Percentiles rank a stretch among this genome's conserved stretches.
Conservation (phyloP, 2,329 filamentous ascomycete genomes). For the Alternaria dauci region DNA sequence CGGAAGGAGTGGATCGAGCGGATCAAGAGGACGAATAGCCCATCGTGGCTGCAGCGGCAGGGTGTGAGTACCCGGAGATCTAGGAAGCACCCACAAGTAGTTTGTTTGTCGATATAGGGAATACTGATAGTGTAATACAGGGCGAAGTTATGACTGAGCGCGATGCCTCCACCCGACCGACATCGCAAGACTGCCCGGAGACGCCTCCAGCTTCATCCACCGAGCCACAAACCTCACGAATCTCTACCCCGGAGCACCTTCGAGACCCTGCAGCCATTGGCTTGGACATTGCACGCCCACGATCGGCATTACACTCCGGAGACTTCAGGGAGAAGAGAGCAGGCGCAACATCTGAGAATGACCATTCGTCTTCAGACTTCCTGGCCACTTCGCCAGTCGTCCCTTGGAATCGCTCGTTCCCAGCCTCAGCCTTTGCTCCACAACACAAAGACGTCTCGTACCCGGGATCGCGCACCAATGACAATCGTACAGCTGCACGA, state of each 20-base stretch:
- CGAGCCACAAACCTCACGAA: constrained; percentile 48
- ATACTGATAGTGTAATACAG: constrained; percentile 32
- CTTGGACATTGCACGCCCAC: constrained; percentile 77
- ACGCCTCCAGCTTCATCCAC: constrained; percentile 48
- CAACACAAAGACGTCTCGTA: constrained; percentile 26
- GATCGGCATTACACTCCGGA: constrained; percentile 73
- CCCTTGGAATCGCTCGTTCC: constrained; percentile 64
- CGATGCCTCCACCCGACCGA: constrained; percentile 25
- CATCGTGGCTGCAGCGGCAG: constrained; percentile 71
- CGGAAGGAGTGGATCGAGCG: constrained; percentile 83
- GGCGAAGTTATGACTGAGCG: constrained; percentile 20
- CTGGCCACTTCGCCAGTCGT: constrained; percentile 63
- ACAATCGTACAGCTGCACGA: constrained; percentile 48
- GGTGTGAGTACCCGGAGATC: constrained; percentile 56
- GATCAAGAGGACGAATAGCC: constrained; percentile 80
- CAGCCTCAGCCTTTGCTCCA: constrained; percentile 45
- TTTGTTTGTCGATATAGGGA: background rate
- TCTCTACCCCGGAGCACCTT: constrained; percentile 36
- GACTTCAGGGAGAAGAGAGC: constrained; percentile 65
- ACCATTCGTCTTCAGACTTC: constrained; percentile 21
- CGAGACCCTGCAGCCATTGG: constrained; percentile 45
- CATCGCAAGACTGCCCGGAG: constrained; percentile 39
- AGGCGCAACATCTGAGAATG: constrained; percentile 24
- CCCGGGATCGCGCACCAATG: constrained; percentile 24
- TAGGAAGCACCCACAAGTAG: background rate